phyloP scores from a whole-genome alignment of 208 protist genomes.

The Wallacemonas sp. region DNA sequence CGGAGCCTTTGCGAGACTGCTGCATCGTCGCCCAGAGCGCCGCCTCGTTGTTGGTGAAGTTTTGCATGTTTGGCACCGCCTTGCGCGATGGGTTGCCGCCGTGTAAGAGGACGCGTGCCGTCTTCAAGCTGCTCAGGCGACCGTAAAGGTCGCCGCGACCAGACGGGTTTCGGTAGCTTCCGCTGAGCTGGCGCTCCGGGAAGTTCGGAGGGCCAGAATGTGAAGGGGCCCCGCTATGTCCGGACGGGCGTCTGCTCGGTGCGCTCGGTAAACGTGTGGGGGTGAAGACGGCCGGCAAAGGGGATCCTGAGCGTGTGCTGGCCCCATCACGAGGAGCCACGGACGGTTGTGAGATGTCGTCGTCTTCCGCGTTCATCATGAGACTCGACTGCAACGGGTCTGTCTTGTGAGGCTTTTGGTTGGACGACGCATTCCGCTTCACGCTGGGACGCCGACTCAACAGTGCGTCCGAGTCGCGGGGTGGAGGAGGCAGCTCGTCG shows the following conservation, averaged over 20 bases:
- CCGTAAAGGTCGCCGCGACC: slow-evolving; percentile 1
- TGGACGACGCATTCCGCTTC: background rate
- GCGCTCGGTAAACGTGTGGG: background rate
- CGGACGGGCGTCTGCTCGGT: background rate
- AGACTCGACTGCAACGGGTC: background rate
- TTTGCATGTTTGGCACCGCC: background rate
- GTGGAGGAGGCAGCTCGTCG: no score
- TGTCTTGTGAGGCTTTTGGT: background rate
- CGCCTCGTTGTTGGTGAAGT: slow-evolving; percentile 6
- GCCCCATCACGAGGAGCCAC: background rate
- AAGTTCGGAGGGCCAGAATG: background rate
- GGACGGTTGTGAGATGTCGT: background rate
- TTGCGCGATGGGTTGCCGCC: background rate
- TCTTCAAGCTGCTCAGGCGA: slow-evolving; percentile 5
- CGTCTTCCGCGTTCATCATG: background rate
- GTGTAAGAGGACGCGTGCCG: background rate
- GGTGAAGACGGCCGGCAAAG: background rate
- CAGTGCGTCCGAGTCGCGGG: background rate
- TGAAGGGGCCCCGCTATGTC: background rate
- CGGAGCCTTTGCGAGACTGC: background rate
- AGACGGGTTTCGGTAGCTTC: background rate
- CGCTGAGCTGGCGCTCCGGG: slow-evolving; percentile 1
- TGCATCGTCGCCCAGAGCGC: slow-evolving; percentile 4
- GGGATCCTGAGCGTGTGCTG: background rate
- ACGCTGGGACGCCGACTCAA: background rate